Evolutionary conservation across 1,284 basidiomycete species (phyloP).

Genomic region (Tranzscheliella williamsii): DNA sequence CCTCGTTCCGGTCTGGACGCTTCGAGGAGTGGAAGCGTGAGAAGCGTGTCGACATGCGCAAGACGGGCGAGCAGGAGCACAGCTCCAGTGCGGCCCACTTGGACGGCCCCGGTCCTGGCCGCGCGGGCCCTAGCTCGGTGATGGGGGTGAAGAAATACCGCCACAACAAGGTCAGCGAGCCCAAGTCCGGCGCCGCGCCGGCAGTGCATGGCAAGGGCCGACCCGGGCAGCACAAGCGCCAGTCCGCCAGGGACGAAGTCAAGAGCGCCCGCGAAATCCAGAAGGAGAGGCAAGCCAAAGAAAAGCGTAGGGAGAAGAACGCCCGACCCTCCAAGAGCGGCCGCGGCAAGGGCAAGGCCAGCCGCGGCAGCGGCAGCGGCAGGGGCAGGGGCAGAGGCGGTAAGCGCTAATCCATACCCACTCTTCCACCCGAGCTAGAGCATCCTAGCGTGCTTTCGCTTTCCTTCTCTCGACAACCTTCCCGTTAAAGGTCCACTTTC

Average conservation of each 20-base stretch:
- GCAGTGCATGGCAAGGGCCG: slow-evolving; percentile 37
- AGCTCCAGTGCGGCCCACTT: slow-evolving; percentile 7
- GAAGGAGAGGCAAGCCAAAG: slow-evolving; percentile 41
- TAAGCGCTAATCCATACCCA: too few relatives aligned
- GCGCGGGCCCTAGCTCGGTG: slow-evolving; percentile 54
- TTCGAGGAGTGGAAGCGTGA: slow-evolving; percentile 94
- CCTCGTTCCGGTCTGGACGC: slow-evolving; percentile 85
- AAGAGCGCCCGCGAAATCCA: slow-evolving; percentile 50
- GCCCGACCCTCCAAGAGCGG: slow-evolving; percentile 40
- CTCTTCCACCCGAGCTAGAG: too few relatives aligned
- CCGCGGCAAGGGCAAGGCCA: slow-evolving; percentile 1
- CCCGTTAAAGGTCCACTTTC: too few relatives aligned
- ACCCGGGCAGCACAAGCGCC: slow-evolving; percentile 34
- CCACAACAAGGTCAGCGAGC: slow-evolving; percentile 42
- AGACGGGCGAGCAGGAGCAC: slow-evolving; percentile 76
- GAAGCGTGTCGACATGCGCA: slow-evolving; percentile 72
- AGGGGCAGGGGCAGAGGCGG: neutral
- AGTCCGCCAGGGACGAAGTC: slow-evolving; percentile 42
- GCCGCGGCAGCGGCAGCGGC: slow-evolving; percentile 1
- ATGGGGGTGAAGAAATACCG: slow-evolving; percentile 35
- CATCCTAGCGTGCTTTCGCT: too few relatives aligned
- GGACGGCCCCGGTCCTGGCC: slow-evolving; percentile 72
- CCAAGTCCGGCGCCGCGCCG: slow-evolving; percentile 25
- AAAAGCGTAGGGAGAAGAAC: slow-evolving; percentile 53
- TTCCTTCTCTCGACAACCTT: too few relatives aligned